phyloP scores from a whole-genome alignment of 495 filamentous ascomycete species.

The Talaromyces thailandensis region DNA sequence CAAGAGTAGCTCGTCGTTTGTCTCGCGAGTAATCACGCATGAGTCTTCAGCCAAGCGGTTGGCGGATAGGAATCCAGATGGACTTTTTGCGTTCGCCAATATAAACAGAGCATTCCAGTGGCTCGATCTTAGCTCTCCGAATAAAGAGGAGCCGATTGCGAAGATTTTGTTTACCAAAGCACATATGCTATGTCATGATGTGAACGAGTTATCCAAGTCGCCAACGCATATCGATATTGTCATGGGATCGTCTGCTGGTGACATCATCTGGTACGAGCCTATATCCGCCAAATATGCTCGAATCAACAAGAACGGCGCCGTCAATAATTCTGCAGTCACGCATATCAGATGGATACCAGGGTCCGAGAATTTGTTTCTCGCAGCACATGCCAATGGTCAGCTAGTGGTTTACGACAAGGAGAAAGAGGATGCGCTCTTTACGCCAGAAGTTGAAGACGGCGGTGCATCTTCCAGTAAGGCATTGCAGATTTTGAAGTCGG shows the following conservation, averaged over 20 bases:
- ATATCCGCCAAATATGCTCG: constrained; percentile 93
- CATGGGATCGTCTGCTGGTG: constrained; percentile 91
- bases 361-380: constrained; percentile 89
- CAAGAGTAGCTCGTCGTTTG: constrained; percentile 96
- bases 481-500: constrained; percentile 69
- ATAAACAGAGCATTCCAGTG: constrained; percentile 89
- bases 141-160: constrained; percentile 73
- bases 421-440: constrained; percentile 82
- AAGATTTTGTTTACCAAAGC: constrained; percentile 96
- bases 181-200: constrained; percentile 89
- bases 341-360: constrained; percentile 89
- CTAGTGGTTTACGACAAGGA: constrained; percentile 97
- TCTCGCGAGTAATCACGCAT: constrained; percentile 88
- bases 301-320: constrained; percentile 91
- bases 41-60: constrained; percentile 71
- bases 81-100: constrained; percentile 85
- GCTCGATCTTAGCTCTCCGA: constrained; percentile 54
- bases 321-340: constrained; percentile 75
- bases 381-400: constrained; percentile 88
- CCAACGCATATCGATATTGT: constrained; percentile 76
- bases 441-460: constrained; percentile 46
- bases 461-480: constrained; percentile 26
- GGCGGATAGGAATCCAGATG: constrained; percentile 66
- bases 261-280: constrained; percentile 98
- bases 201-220: constrained; percentile 76